Percentiles rank a stretch among this genome's conserved stretches.
phyloP scores from a whole-genome alignment of 2,329 filamentous ascomycete species.

The Aureobasidium sp. region DNA sequence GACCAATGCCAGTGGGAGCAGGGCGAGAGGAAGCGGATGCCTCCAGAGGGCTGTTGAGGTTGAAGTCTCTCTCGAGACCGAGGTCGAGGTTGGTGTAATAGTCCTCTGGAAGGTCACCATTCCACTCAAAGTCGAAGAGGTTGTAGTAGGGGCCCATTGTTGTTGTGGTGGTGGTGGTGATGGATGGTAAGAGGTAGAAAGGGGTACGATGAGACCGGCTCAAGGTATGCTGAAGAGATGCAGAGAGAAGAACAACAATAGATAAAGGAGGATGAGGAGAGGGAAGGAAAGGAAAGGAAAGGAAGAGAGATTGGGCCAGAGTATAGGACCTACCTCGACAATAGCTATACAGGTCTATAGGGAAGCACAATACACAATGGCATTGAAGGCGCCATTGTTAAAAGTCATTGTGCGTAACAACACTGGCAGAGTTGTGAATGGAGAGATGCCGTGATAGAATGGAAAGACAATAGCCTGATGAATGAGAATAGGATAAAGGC shows the following conservation, averaged over 20 bases:
- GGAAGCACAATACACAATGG: neutral
- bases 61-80: neutral
- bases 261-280: neutral
- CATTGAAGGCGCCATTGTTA: neutral
- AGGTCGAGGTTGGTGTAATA: neutral
- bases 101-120: neutral
- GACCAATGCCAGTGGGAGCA: neutral
- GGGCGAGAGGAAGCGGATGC: neutral
- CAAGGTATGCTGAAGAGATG: neutral
- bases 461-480: neutral
- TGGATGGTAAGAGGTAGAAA: too few relatives aligned
- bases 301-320: neutral
- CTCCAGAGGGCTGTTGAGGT: neutral
- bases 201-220: neutral
- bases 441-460: neutral
- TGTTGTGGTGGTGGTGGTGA: neutral
- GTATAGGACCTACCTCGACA: neutral
- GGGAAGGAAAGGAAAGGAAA: neutral
- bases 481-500: neutral
- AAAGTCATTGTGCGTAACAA: neutral
- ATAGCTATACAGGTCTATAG: conserved; percentile 5
- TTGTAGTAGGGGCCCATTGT: neutral
- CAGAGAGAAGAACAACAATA: neutral
- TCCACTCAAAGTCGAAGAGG: neutral
- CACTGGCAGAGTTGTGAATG: neutral